Evolutionary conservation across 1,139 yeast genomes (phyloP).

Genomic region (Pichia cactophila): DNA sequence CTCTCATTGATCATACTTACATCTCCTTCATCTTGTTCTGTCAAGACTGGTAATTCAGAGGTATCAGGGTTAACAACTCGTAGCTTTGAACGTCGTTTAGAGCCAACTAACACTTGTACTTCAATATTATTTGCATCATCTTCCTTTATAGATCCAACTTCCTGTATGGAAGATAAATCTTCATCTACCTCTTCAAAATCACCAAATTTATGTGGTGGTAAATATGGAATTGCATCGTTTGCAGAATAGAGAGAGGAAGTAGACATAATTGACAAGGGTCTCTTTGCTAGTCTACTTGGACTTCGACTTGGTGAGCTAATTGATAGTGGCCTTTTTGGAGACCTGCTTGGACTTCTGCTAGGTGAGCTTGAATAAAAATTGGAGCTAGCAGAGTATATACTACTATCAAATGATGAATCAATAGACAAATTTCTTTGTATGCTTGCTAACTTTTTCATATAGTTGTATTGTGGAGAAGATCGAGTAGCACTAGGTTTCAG

Average conservation of each 20-base stretch:
- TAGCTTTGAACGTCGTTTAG: conserved; percentile 56
- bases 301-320: conserved; percentile 1
- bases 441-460: conserved; percentile 8
- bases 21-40: not conserved
- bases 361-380: conserved; percentile 5
- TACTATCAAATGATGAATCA: not conserved
- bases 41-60: conserved; percentile 1
- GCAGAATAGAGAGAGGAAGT: not conserved
- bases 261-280: conserved; percentile 5
- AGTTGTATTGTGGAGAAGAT: conserved; percentile 7
- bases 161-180: conserved; percentile 14
- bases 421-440: not conserved
- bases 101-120: conserved; percentile 67
- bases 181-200: conserved; percentile 1
- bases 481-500: conserved; percentile 1
- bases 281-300: not conserved
- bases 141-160: conserved; percentile 20
- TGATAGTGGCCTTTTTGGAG: not conserved
- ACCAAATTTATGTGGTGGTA: not conserved
- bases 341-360: not conserved
- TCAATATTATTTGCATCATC: conserved; percentile 42
- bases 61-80: conserved; percentile 55
- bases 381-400: not conserved
- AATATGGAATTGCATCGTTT: not conserved
- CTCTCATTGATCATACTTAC: conserved; percentile 2